Base-by-base conservation (phyloP, 441 rosid species). In the Erodium trifolium region DNA sequence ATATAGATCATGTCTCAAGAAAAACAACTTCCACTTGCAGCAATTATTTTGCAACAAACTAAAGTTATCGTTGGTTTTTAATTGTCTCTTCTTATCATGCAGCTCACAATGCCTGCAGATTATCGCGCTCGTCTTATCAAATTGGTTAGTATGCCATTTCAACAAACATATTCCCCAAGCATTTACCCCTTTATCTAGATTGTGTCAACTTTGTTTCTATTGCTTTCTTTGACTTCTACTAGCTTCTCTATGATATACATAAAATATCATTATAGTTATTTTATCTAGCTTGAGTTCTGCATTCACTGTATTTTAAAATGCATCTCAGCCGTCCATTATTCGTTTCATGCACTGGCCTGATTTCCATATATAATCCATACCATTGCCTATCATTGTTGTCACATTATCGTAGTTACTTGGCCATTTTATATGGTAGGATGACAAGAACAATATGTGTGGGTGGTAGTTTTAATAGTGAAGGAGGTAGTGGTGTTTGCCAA, bases 21-120 rank as follows among this genome's bases (percentile, higher is more conserved):
- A 55, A 51, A 51, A 51, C 41, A 63, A 27, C 16, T 63, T 63
- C 66, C 66, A 63, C 66, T 3, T 27, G 4, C 3, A 27, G 8
- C n/a, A 62, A 27, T 29, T 29, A 12, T 63, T 29, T 63, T 63
- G 66, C 16, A 27, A 63, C 66, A 63, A 63, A 13, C 66, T 63
- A 29, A 23, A 62, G 4, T 63, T 31, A 63, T 63, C 16, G 29
- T 63, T 63, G 35, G 19, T 13, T 75, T 13, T 65, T 73, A 68
- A 66, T 69, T 67, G 43, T 71, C 14, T 5, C 60, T 67, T 18
- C 62, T 73, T 69, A 2, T 68, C 71, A 82, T 83, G 85, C 90
- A 96, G 99, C 87, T 91, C 55, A 88, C 93, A 27, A 81, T 93
- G 87, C 85, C 91, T 0, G 98, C 93, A 67, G 99, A 96, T 72